Evolutionary conservation across 1,139 yeast species (phyloP), one percentile per base, ranked within the genome.

Genomic region (Saccharomyces hybrid): DNA sequence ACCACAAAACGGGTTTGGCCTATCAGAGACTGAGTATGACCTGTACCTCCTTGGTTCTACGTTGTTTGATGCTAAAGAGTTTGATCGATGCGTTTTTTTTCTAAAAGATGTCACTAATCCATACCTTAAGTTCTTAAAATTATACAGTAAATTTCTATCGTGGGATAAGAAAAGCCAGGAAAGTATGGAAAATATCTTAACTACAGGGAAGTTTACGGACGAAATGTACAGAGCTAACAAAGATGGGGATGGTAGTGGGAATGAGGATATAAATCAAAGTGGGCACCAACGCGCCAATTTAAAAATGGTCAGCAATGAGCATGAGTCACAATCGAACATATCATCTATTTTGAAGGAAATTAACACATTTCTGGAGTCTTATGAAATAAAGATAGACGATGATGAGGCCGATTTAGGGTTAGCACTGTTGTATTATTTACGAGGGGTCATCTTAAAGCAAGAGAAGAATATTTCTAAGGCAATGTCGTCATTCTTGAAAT

Each of bases 1-100:
- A 29, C 32, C 47, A 26, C 51, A 46, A 27, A 50, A 46, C 38
- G 50, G 52, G 32, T 49, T 49, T 11, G 58, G 55, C 3, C 56
- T 59, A 49, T 62, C 61, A 26, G 66, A 64, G 28, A 55, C 73
- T 13, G 86, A 82, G 46, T 67, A 69, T 51, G 78, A 78, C 52
- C 70, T 70, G 57, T 70, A 83, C 46, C 63, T 81, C 11, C 73
- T 89, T 29, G 97, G 95, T 0, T 82, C 83, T 55, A 70, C 88
- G 0, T 85, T 87, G 63, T 89, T 93, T 73, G 86, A 83, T 63
- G 83, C 91, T 65, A 85, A 87, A 62, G 99, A 93, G 68, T 91
- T 85, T 66, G 95, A 86, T 57, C 73, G 99, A 34, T 88, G 95
- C 57, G 82, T 88, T 1, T 75, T 77, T 61, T 77, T 77, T 19